Evolutionary conservation across 441 rosid species (phyloP), one percentile per base, ranked within the genome.

Genomic region (Erodium texanum): DNA sequence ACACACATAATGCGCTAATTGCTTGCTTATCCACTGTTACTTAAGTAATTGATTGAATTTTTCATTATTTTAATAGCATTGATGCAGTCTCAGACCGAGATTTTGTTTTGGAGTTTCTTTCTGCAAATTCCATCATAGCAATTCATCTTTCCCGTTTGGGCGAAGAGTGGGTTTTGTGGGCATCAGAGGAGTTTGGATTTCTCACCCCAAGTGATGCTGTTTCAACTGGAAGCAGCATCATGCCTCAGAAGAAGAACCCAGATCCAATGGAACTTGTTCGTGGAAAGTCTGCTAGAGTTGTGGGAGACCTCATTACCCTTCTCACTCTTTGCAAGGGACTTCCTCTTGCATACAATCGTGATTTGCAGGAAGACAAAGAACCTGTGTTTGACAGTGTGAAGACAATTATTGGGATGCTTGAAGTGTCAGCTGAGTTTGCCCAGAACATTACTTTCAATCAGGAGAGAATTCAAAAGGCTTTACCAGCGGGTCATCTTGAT

Each of bases 231-330:
- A 92, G 99, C 67, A 94, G 97, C 78, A 94, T 94, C 77, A 94
- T 94, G 99, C 97, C 99, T 67, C 99, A 91, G 80, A 89, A 94
- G 90, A 91, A 94, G 79, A 94, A 91, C 78, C 97, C 96, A 54
- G 97, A 94, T 78, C 99, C 97, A n/a, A 89, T 91, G 97, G 97
- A 91, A 74, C 99, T 94, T 74, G 96, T 91, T 62, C 85, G 96
- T 62, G 97, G 97, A 29, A 94, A 94, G 79, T 89, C 97, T 75
- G 96, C 92, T 22, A 77, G 96, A 73, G 89, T 86, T 68, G 79
- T 94, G 22, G 98, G 97, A 15, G 87, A 85, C 75, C 80, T 91
- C 38, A 88, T 88, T 66, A 88, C 97, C 11, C 88, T 91, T 75
- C 81, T 94, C 66, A 86, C 89, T n/a, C 69, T 91, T 45, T 91